These are phyloP conservation scores for Taphrina betulina DNA, from an alignment of 1,139 yeast species.

Conservation along the genomic window DNA sequence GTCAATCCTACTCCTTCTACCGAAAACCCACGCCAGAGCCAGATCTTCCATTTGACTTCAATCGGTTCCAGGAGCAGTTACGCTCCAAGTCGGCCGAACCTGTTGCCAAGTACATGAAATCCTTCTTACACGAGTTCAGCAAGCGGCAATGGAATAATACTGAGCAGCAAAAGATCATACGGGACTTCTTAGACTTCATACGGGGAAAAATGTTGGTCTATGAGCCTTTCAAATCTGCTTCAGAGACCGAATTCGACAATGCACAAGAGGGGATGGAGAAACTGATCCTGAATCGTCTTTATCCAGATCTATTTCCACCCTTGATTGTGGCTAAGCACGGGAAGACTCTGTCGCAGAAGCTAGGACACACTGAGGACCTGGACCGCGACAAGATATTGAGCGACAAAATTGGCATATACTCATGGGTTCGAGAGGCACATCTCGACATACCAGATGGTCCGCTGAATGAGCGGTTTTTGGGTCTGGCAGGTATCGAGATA, in stretches of 20 bases:
- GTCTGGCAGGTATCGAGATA: constrained; percentile 64
- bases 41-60: constrained; percentile 68
- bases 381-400: constrained; percentile 58
- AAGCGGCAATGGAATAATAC: constrained; percentile 69
- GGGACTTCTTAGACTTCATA: constrained; percentile 71
- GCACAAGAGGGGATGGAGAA: constrained; percentile 92
- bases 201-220: constrained; percentile 58
- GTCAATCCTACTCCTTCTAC: constrained; percentile 29
- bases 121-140: constrained; percentile 65
- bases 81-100: constrained; percentile 82
- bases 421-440: constrained; percentile 76
- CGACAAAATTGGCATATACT: constrained; percentile 61
- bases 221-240: constrained; percentile 72
- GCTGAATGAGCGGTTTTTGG: constrained; percentile 55
- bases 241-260: constrained; percentile 61
- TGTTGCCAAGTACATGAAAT: constrained; percentile 73
- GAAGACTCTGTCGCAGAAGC: constrained; percentile 40
- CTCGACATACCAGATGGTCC: constrained; percentile 55
- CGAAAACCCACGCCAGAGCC: constrained; percentile 38
- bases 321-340: constrained; percentile 50
- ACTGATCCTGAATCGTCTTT: constrained; percentile 81
- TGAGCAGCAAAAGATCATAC: constrained; percentile 74
- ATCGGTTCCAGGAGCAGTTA: constrained; percentile 68
- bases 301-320: constrained; percentile 78
- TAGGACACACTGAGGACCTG: constrained; percentile 60